Evolutionary conservation across 345 rosid genomes (phyloP).

Genomic region (Linum tenue): DNA sequence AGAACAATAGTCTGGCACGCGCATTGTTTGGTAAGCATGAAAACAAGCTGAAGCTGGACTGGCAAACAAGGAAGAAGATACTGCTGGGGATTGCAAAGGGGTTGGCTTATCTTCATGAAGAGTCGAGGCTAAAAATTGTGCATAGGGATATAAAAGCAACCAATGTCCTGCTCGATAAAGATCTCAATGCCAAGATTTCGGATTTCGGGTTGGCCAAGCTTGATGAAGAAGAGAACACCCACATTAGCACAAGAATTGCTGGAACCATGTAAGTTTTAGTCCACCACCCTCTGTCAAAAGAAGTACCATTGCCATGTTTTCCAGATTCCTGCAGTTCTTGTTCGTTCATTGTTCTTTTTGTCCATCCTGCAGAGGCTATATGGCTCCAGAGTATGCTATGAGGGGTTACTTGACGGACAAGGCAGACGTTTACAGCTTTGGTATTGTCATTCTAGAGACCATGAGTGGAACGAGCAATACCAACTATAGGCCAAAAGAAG

Average conservation of each 20-base stretch:
- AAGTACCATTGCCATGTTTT: too few species aligned
- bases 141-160: constrained; percentile 69
- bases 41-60: constrained; percentile 36
- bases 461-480: constrained; percentile 95
- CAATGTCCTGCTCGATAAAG: constrained; percentile 58
- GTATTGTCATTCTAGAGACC: constrained; percentile 68
- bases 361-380: constrained; percentile 59
- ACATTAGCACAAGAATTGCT: constrained; percentile 62
- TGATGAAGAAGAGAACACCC: constrained; percentile 66
- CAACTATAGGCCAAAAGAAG: constrained; percentile 89
- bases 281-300: too few species aligned
- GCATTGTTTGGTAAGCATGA: constrained; percentile 58
- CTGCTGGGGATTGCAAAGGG: constrained; percentile 47
- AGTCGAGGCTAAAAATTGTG: constrained; percentile 61
- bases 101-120: constrained; percentile 55
- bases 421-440: constrained; percentile 88
- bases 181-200: constrained; percentile 56
- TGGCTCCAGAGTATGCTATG: constrained; percentile 99
- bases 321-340: too few species aligned
- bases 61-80: constrained; percentile 50
- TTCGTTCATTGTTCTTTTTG: background rate
- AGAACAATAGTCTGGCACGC: constrained; percentile 55
- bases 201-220: constrained; percentile 71
- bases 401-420: constrained; percentile 95
- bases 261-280: constrained; percentile 47